Conservation (phyloP, 2,329 filamentous ascomycete genomes). For the Colletotrichum truncatum region DNA sequence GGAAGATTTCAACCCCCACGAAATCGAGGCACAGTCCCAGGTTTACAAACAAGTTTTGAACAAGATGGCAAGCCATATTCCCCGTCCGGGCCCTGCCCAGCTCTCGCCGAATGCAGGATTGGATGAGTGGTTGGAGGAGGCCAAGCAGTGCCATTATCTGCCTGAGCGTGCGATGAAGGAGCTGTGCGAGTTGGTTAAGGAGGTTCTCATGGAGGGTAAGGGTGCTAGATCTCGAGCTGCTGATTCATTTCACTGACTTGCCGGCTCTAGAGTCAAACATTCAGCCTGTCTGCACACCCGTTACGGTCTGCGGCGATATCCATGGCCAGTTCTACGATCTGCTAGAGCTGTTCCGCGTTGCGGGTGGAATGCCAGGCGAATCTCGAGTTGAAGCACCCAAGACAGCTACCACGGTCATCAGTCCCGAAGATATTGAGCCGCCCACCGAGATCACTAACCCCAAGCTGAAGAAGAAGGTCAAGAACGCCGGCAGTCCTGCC, state of each 20-base stretch:
- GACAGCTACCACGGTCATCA: constrained; percentile 79
- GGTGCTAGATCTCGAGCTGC: background rate
- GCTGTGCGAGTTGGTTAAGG: constrained; percentile 98
- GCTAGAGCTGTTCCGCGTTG: constrained; percentile 94
- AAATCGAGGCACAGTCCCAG: background rate
- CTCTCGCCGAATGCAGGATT: constrained; percentile 84
- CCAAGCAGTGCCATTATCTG: constrained; percentile 96
- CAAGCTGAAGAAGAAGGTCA: constrained; percentile 87
- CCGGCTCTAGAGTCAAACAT: constrained; percentile 86
- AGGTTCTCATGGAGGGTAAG: constrained; percentile 95
- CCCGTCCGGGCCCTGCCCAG: constrained; percentile 90
- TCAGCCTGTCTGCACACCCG: constrained; percentile 94
- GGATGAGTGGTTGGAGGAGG: constrained; percentile 96
- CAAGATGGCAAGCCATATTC: constrained; percentile 64
- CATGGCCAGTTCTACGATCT: constrained; percentile 99
- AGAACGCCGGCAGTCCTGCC: constrained; percentile 63
- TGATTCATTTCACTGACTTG: constrained; percentile 9
- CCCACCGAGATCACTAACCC: constrained; percentile 89
- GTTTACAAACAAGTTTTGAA: constrained; percentile 16
- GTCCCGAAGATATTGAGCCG: constrained; percentile 90
- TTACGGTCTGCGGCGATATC: constrained; percentile 97
- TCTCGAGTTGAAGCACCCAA: constrained; percentile 74
- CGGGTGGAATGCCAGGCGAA: constrained; percentile 95
- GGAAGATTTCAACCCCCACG: constrained; percentile 11
- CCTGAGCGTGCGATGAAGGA: constrained; percentile 98